Percentiles rank a stretch among this genome's conserved stretches.
Evolutionary conservation across 2,329 filamentous ascomycete genomes (phyloP).

Genomic region (Dactylonectria estremocensis): DNA sequence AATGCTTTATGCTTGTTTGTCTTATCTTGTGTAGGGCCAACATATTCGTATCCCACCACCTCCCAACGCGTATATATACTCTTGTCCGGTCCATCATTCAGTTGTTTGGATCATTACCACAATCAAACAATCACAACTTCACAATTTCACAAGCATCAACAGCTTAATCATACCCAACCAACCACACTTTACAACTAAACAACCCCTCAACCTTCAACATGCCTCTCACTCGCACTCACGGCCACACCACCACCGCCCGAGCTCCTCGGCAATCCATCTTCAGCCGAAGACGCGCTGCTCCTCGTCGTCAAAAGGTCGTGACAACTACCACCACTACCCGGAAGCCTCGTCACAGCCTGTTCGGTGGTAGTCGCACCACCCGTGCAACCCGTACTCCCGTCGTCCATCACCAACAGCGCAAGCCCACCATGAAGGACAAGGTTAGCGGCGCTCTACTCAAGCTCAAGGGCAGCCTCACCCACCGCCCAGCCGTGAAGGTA

Average conservation of each 20-base stretch:
- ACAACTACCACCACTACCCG: slow-evolving; percentile 59
- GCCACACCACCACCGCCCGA: slow-evolving; percentile 40
- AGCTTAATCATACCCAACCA: slow-evolving; percentile 16
- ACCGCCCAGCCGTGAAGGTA: slow-evolving; percentile 80
- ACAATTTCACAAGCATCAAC: neutral
- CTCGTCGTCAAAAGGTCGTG: slow-evolving; percentile 48
- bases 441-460: slow-evolving; percentile 82
- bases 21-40: neutral
- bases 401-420: slow-evolving; percentile 76
- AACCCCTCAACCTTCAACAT: slow-evolving; percentile 45
- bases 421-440: slow-evolving; percentile 81
- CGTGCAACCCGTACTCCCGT: slow-evolving; percentile 51
- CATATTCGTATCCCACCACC: neutral
- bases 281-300: slow-evolving; percentile 43
- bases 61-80: slow-evolving; percentile 22
- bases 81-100: neutral
- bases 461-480: slow-evolving; percentile 78
- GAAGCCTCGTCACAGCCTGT: slow-evolving; percentile 60
- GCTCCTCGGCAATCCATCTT: slow-evolving; percentile 47
- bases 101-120: neutral
- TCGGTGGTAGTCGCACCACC: slow-evolving; percentile 55
- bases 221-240: slow-evolving; percentile 50
- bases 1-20: neutral
- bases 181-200: slow-evolving; percentile 16
- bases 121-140: neutral